Evolutionary conservation across 164 flowering plant genomes (phyloP).

Genomic region (Nelumbo lutea): DNA sequence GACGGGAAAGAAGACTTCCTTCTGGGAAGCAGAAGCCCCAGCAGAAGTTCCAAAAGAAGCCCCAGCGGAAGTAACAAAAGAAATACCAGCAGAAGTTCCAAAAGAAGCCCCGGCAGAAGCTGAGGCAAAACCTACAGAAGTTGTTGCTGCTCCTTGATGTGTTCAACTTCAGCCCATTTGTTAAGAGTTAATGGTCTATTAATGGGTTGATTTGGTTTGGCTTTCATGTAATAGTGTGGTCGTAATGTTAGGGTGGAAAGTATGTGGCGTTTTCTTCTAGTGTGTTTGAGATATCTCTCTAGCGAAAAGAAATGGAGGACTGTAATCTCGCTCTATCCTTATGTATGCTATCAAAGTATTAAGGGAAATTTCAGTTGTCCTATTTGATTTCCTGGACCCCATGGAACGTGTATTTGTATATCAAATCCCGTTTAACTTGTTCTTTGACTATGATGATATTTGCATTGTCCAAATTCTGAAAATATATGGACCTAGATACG

Average conservation of each 20-base stretch:
- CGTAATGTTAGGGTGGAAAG: not conserved
- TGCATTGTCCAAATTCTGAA: no score
- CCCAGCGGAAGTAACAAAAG: no score
- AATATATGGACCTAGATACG: no score
- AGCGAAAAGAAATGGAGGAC: no score
- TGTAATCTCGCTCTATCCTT: no score
- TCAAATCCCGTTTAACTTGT: no score
- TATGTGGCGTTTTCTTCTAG: not conserved
- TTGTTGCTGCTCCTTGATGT: not conserved
- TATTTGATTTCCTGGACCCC: no score
- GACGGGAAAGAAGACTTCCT: slow-evolving; percentile 83
- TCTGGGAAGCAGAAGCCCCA: slow-evolving; percentile 65
- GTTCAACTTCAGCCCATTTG: not conserved
- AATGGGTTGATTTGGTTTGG: not conserved
- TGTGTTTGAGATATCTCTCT: not conserved
- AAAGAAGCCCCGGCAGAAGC: slow-evolving; percentile 31
- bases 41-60: not conserved
- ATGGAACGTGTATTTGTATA: no score
- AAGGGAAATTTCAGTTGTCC: no score
- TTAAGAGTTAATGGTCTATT: not conserved
- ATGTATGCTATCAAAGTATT: no score
- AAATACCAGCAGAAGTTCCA: no score
- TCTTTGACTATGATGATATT: no score
- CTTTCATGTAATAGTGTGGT: not conserved
- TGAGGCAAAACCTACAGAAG: slow-evolving; percentile 24